A percentile compares a stretch with the other conserved stretches of the same genome.
phyloP scores from a whole-genome alignment of 1,284 basidiomycete species.

The Quambalaria eucalypti region DNA sequence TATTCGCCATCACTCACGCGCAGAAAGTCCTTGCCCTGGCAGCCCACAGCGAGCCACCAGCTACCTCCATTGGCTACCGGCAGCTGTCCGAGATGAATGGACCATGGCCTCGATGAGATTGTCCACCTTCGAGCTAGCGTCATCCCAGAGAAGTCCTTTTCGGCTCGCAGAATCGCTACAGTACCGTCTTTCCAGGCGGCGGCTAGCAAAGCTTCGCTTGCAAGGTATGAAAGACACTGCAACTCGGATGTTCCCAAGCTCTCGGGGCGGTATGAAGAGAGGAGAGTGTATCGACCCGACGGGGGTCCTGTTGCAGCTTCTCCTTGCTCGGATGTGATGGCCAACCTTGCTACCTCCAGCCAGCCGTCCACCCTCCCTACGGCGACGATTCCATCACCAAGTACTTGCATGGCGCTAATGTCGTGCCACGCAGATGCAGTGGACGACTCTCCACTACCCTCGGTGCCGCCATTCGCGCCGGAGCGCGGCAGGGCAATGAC shows the following conservation, averaged over 20 bases:
- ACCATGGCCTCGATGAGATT: background rate
- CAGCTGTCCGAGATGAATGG: background rate
- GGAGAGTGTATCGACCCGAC: too few species aligned
- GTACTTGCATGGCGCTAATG: background rate
- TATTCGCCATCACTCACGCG: background rate
- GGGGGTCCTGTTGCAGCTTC: background rate
- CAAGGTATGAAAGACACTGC: background rate
- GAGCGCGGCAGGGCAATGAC: background rate
- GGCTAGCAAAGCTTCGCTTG: background rate
- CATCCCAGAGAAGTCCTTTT: background rate
- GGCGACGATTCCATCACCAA: background rate
- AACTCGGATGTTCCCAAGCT: background rate
- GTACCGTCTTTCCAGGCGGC: background rate
- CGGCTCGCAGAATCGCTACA: background rate
- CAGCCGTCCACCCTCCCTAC: background rate
- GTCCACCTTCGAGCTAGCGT: background rate
- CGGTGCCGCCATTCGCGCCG: background rate
- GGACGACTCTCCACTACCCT: too few species aligned
- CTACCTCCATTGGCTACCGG: background rate
- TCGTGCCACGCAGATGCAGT: background rate
- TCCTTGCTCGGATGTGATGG: background rate
- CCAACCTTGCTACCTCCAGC: background rate
- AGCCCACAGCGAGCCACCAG: background rate
- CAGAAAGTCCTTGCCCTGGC: background rate
- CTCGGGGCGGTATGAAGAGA: background rate